Base-by-base conservation (phyloP, 1,139 yeast genomes). In the Blastobotrys ciferrii region DNA sequence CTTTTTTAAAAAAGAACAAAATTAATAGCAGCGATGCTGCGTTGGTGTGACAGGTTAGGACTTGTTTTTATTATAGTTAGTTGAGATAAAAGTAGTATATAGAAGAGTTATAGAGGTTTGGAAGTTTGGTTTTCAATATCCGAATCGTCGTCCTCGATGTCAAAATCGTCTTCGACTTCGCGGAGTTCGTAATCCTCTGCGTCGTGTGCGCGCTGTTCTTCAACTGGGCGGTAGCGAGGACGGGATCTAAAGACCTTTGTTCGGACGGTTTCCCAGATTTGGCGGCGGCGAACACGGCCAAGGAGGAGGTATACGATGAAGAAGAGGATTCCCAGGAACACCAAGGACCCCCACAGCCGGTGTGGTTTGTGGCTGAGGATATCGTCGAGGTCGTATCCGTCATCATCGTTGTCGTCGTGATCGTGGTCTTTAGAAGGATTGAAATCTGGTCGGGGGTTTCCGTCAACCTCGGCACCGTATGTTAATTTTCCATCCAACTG, bases 261-360 rank as follows among this genome's bases (percentile, higher is more conserved):
- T 31, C 47, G 53, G 32, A 64, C 39, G 13, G 61, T 57, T 35
- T 59, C 60, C 60, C 62, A 58, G 32, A 66, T 59, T 31, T 56
- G 51, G 13, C 49, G 52, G 32, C 76, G 63, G 45, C 69, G 65
- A 4, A 62, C 53, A 46, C 60, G 64, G 1, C 86, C 86, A 39
- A 80, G 57, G 60, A 81, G 63, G 37, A 82, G 64, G 67, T 77
- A 75, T 0, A 67, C 68, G 5, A 77, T 70, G 7, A 76, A 66
- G 1, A 71, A 54, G 14, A 78, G 54, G 42, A 80, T 66, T 1
- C 69, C 49, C 37, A 74, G 56, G 53, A 82, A 76, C 2, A 77
- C 67, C n/a, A 77, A 52, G 1, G 81, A 69, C 0, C 87, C 87
- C 60, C 75, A 75, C 62, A 81, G 64, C 41, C 85, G 68, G 57